Evolutionary conservation across 129 eudicot species (phyloP), one percentile per base, ranked within the genome.

Genomic region (carrot (Daucus carota)): DNA sequence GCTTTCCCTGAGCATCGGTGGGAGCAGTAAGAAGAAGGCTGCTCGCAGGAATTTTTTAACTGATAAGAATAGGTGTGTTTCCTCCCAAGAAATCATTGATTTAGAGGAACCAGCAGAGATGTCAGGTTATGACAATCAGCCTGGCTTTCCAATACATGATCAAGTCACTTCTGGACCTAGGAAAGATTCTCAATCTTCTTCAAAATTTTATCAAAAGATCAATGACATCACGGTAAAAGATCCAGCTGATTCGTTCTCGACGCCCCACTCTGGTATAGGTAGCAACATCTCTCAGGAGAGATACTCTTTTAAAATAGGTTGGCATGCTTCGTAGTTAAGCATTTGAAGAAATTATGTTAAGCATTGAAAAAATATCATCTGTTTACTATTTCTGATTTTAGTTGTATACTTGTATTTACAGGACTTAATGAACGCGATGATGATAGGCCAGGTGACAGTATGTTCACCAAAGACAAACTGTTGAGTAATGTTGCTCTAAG

Each of bases 1-100:
- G 48, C 90, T 88, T 82, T 73, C 85, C 72, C 79, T 88, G 80
- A 78, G 86, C 82, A 80, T 85, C 63, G 87, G 85, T 52, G 46
- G 70, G 22, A 57, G 72, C 41, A 26, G 73, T 67, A 67, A 42
- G 71, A 71, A 76, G 76, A 80, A 68, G 47, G 57, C 33, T 78
- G 70, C 10, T 47, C 67, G 68, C 43, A 73, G 28, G 38, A 77
- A 73, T 41, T n/a, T 75, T 74, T 70, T 79, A 75, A 78, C 80
- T 71, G 83, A 78, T 40, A 85, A 75, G 45, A 33, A 72, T 41
- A 75, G 50, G 52, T 76, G 28, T 76, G 43, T 78, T 3, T 63
- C 81, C 52, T 76, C 79, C 24, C 79, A 4, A 31, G 67, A 72
- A 31, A 57, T 81, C 71, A 84, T 87, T 73, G 88, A 86, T 72